Percentiles rank a stretch among this genome's conserved stretches.
Conservation (phyloP, 345 rosid genomes). For the Eutrema japonicum region DNA sequence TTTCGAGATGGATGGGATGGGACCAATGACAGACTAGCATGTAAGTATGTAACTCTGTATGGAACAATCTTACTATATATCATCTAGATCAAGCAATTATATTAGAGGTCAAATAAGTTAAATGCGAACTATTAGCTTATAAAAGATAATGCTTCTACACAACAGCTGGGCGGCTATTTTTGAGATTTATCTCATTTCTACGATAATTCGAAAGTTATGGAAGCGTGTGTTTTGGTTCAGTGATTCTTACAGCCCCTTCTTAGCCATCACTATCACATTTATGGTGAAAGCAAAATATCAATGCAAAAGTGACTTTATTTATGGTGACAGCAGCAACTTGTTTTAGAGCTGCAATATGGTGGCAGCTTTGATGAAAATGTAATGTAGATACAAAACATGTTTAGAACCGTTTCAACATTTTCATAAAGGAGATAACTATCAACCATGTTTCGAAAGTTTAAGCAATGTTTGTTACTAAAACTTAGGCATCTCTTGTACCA, state of each 20-base stretch:
- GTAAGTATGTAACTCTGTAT: background rate
- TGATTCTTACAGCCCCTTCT: slow-evolving; percentile 5
- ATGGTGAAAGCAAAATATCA: slow-evolving; percentile 12
- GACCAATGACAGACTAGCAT: slow-evolving; percentile 2
- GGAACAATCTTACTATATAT: background rate
- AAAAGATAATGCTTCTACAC: background rate
- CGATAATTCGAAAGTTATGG: background rate
- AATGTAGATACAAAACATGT: slow-evolving; percentile 1
- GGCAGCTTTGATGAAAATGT: slow-evolving; percentile 4
- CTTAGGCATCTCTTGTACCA: background rate
- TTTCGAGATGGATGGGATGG: background rate
- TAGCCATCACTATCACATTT: slow-evolving; percentile 18
- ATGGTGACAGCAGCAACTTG: slow-evolving; percentile 20
- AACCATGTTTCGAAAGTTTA: slow-evolving; percentile 3
- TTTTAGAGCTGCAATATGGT: background rate
- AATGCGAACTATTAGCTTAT: background rate
- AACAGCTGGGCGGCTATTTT: slow-evolving; percentile 4
- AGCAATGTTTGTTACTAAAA: background rate
- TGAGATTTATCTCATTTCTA: background rate
- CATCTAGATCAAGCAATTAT: slow-evolving; percentile 1
- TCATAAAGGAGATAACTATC: background rate
- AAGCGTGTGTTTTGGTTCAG: slow-evolving; percentile 1
- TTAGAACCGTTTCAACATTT: background rate
- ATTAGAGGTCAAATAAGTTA: slow-evolving; percentile 8
- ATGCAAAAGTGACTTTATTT: background rate